Evolutionary conservation across 2,329 filamentous ascomycete genomes (phyloP), one percentile per base, ranked within the genome.

Genomic region (Rhynchosporium agropyri): DNA sequence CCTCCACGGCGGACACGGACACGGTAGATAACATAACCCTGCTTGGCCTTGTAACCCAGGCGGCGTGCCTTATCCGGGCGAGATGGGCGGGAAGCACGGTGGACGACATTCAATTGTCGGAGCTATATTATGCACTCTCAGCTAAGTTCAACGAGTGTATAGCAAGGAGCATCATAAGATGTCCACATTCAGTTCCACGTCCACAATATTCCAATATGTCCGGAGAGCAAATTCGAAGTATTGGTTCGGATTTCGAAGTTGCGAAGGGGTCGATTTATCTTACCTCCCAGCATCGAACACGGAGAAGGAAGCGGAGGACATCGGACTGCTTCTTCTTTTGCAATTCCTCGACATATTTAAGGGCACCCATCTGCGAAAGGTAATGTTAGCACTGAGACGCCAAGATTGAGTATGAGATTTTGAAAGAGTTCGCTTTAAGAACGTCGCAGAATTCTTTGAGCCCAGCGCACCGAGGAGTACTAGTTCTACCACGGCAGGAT

Each of bases 301-400:
- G 94, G 83, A 97, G 92, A 84, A 99, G 90, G 89, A 99, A 99
- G 86, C 93, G 93, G 86, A 98, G 91, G 79, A 99, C 90, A 88
- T 99, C 95, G 82, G 92, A 97, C 90, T 99, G 95, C 92, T 99
- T 99, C 92, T 97, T 97, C 92, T 99, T 98, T 83, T 97, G 92
- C 86, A 99, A 90, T 89, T 99, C 95, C 89, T 99, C 96, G 84
- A 99, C 92, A 87, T 97, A 99, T 86, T 99, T 99, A 83, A 97
- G 92, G 86, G 94, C 94, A 91, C 95, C 95, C 95, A 72, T 72
- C 64, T 67, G 60, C 53, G 54, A 49, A 42, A 51, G 33, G 15
- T 20, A 8, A 3, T 15, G 55, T 62, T 36, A 55, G 51, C 43
- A 31, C 26, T 28, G 42, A n/a, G 46, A 38, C 42, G 29, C 46